Evolutionary conservation across 768 basidiomycete species (phyloP).

Genomic region (Gloeostereum incarnatum): DNA sequence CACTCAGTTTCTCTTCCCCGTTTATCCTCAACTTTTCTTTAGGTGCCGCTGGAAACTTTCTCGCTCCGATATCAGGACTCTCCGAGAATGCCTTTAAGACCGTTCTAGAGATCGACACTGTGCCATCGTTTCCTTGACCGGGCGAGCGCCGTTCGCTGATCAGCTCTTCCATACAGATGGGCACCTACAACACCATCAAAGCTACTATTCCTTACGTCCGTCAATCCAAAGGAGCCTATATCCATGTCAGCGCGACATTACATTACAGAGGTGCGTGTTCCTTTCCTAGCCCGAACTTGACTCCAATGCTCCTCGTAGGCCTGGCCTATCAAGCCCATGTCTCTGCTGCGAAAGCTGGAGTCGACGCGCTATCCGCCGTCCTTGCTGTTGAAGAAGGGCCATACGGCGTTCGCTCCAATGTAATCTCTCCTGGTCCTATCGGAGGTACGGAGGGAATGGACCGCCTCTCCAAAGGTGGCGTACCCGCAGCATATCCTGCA

Average conservation of each 20-base stretch:
- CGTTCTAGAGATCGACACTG: constrained; percentile 91
- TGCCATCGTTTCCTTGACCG: constrained; percentile 20
- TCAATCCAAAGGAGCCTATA: constrained; percentile 67
- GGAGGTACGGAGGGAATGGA: constrained; percentile 65
- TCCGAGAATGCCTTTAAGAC: constrained; percentile 89
- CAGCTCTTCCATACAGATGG: constrained; percentile 40
- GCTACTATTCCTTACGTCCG: constrained; percentile 75
- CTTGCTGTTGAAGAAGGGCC: constrained; percentile 94
- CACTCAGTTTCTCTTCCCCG: not conserved
- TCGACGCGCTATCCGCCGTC: constrained; percentile 82
- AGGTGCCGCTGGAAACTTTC: constrained; percentile 97
- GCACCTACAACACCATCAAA: constrained; percentile 92
- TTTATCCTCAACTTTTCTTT: constrained; percentile 1
- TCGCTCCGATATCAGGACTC: constrained; percentile 75
- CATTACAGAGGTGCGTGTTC: constrained; percentile 60
- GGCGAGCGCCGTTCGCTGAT: not conserved
- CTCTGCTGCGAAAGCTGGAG: constrained; percentile 89
- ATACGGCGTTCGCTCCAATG: constrained; percentile 85
- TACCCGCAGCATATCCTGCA: constrained; percentile 23
- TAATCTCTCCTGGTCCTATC: constrained; percentile 81
- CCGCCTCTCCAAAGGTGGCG: constrained; percentile 30
- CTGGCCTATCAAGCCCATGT: constrained; percentile 78
- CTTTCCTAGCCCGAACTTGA: constrained; percentile 3
- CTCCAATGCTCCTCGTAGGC: constrained; percentile 2
- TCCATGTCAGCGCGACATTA: constrained; percentile 84